These are phyloP conservation scores for Verticillium albo-atrum DNA, from an alignment of 2,329 filamentous ascomycete genomes.

Conservation along the genomic window DNA sequence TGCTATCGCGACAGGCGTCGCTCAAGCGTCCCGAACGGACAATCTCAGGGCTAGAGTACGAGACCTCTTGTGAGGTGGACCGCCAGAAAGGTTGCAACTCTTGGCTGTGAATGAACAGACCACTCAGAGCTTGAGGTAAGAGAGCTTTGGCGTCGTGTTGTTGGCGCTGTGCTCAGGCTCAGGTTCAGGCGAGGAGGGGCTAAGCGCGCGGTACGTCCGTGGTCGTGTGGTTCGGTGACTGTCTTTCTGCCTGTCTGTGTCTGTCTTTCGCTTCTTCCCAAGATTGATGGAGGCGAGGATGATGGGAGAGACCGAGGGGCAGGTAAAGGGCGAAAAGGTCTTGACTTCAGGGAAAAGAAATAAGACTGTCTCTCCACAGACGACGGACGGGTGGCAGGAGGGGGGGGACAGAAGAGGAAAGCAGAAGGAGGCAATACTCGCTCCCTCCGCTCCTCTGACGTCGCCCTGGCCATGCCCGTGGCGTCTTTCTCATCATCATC, in stretches of 20 bases:
- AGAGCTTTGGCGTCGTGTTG: not conserved
- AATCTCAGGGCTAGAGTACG: not conserved
- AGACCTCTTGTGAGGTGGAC: not conserved
- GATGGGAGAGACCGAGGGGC: not conserved
- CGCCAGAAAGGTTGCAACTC: not conserved
- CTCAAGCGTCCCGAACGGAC: not conserved
- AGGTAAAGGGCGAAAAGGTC: not conserved
- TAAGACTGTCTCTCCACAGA: not conserved
- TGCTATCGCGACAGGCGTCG: not conserved
- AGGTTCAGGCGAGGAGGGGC: not conserved
- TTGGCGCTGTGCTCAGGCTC: not conserved
- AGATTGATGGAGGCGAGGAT: not conserved
- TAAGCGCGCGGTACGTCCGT: not conserved
- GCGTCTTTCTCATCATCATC: not conserved
- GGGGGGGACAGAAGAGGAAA: not conserved
- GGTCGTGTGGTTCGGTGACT: not conserved
- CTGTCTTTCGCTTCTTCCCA: not conserved
- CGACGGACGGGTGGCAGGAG: not conserved
- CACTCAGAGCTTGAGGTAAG: not conserved
- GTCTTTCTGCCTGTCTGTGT: too few relatives aligned
- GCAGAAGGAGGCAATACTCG: not conserved
- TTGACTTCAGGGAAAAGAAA: not conserved
- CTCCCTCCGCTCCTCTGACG: not conserved
- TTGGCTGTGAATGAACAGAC: not conserved
- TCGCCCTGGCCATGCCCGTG: not conserved